Conservation (phyloP, 352 stramenopile genomes). For the Phytophthora sansomeana region DNA sequence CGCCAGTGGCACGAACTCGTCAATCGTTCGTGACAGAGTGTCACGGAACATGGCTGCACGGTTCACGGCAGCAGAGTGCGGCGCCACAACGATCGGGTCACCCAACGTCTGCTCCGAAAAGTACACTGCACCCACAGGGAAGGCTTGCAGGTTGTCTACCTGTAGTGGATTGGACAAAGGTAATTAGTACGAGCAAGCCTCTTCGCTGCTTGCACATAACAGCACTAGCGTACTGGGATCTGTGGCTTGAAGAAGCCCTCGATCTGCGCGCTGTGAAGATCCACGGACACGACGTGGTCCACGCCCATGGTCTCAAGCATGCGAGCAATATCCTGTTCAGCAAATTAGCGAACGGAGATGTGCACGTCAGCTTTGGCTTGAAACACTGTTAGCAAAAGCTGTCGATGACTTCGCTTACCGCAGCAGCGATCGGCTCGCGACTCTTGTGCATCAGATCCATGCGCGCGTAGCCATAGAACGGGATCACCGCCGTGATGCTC, state of each 20-base stretch:
- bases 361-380: not conserved
- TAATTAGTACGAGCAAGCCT: slow-evolving; percentile 3
- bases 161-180: slow-evolving; percentile 11
- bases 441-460: slow-evolving; percentile 90
- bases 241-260: slow-evolving; percentile 90
- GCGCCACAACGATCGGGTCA: slow-evolving; percentile 82
- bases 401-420: slow-evolving; percentile 35
- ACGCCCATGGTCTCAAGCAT: slow-evolving; percentile 93
- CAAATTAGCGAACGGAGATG: not conserved
- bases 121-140: slow-evolving; percentile 87
- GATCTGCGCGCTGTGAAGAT: slow-evolving; percentile 90
- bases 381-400: not conserved
- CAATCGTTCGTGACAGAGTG: slow-evolving; percentile 78
- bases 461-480: slow-evolving; percentile 88
- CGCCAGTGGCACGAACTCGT: slow-evolving; percentile 79
- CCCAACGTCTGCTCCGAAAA: slow-evolving; percentile 81
- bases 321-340: slow-evolving; percentile 72
- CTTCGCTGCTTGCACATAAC: not conserved
- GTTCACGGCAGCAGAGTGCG: slow-evolving; percentile 84
- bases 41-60: slow-evolving; percentile 83
- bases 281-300: slow-evolving; percentile 88
- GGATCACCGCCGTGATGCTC: slow-evolving; percentile 89
- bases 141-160: slow-evolving; percentile 88
- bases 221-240: slow-evolving; percentile 56
- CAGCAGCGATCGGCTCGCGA: slow-evolving; percentile 80